A percentile compares a stretch with the other conserved stretches of the same genome.
Evolutionary conservation across 2,329 filamentous ascomycete genomes (phyloP).

Genomic region (Chrysosphaeria jannelii): DNA sequence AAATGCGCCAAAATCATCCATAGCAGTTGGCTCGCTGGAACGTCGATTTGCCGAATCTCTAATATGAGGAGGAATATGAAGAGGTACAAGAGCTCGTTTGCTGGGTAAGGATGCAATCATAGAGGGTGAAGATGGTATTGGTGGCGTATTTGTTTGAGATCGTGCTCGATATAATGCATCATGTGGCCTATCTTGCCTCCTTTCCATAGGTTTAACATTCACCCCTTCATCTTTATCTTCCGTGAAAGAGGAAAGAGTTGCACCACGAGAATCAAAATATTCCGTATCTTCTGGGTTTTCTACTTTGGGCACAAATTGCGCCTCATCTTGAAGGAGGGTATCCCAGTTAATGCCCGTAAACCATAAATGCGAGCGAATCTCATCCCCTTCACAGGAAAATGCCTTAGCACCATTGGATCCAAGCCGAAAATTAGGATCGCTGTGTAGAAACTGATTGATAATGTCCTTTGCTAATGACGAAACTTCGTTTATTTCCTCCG

Average conservation of each 20-base stretch:
- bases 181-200: slow-evolving; percentile 64
- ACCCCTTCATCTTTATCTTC: too few species aligned
- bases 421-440: slow-evolving; percentile 52
- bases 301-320: slow-evolving; percentile 74
- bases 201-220: too few species aligned
- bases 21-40: slow-evolving; percentile 63
- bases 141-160: slow-evolving; percentile 57
- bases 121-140: too few species aligned
- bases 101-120: too few species aligned
- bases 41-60: slow-evolving; percentile 66
- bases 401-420: slow-evolving; percentile 68
- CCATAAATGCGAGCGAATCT: slow-evolving; percentile 75
- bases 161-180: slow-evolving; percentile 78
- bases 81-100: slow-evolving; percentile 75
- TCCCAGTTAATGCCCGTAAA: slow-evolving; percentile 74
- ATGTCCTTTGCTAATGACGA: slow-evolving; percentile 78
- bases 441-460: slow-evolving; percentile 72
- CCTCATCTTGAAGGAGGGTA: slow-evolving; percentile 72
- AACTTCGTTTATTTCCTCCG: slow-evolving; percentile 46
- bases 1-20: slow-evolving; percentile 89
- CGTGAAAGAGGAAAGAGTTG: slow-evolving; percentile 70
- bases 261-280: slow-evolving; percentile 82
- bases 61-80: slow-evolving; percentile 90
- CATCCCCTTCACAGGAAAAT: slow-evolving; percentile 55
- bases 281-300: slow-evolving; percentile 94